Evolutionary conservation across 495 filamentous ascomycete genomes (phyloP), one percentile per base, ranked within the genome.

Genomic region (Penicillium maclennaniae): DNA sequence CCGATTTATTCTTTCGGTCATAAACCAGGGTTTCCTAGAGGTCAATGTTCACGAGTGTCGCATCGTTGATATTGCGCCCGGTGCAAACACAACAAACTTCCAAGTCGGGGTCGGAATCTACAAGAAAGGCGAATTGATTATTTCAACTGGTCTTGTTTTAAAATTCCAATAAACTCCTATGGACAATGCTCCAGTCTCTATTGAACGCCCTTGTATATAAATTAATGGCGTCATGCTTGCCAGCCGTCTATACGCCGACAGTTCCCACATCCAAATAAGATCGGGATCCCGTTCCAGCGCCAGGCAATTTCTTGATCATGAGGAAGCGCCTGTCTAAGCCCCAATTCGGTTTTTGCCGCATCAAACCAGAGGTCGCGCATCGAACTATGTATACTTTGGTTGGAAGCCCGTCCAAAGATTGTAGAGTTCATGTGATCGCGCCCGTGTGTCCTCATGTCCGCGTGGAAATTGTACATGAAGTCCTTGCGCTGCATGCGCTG

Each of bases 391-490:
- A 67, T 52, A 46, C 71, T 69, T 27, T 60, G 63, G 23, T 65
- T 59, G 4, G 71, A 55, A 6, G 61, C 59, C 19, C 45, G 58
- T 19, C 67, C 66, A 57, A 72, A 77, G 12, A 77, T 61, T 43
- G 67, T 51, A 3, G 71, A 69, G 37, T 72, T 68, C 61, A 75
- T 69, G 28, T 70, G 70, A 43, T 75, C 71, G 47, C 67, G 70
- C 53, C 66, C 63, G 46, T 73, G 60, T 20, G 51, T 39, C 23
- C 47, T 68, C 53, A 69, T 71, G 45, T 77, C 74, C 17, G 63
- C 59, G 43, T 74, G 62, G 47, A 77, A 77, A 25, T 74, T 77
- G 44, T 67, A 58, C 74, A 77, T 77, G 53, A 77, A 77, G 21
- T 73, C 70, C 53, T 71, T 77, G 20, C 74, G 67, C 47, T 75